These are phyloP conservation scores for Diddensiella santjacobensis DNA, from an alignment of 805 yeast species.

Conservation along the genomic window DNA sequence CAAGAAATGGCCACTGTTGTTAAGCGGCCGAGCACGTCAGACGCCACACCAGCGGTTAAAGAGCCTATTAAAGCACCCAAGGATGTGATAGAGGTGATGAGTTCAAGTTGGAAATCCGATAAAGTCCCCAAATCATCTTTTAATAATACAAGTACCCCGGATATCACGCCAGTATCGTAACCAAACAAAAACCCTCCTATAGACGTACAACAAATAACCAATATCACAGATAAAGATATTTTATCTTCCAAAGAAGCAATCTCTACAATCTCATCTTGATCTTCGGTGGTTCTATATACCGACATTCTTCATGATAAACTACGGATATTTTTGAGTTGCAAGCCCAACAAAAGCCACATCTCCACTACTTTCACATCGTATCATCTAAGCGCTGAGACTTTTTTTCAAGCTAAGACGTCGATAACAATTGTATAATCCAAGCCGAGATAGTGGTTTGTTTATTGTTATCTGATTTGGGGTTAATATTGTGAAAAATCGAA, in stretches of 20 bases:
- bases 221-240: slow-evolving; percentile 1
- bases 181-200: slow-evolving; percentile 84
- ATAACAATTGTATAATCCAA: no score
- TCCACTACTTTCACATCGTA: no score
- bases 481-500: no score
- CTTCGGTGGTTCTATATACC: neutral
- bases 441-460: no score
- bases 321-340: no score
- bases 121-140: slow-evolving; percentile 65
- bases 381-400: no score
- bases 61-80: slow-evolving; percentile 87
- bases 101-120: slow-evolving; percentile 75
- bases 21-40: slow-evolving; percentile 82
- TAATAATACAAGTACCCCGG: slow-evolving; percentile 84
- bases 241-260: neutral
- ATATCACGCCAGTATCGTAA: slow-evolving; percentile 95
- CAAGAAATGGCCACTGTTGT: slow-evolving; percentile 79
- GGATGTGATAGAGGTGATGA: slow-evolving; percentile 91
- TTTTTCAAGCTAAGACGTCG: no score
- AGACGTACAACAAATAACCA: slow-evolving; percentile 43
- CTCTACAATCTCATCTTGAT: neutral
- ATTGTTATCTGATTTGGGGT: no score
- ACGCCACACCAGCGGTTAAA: slow-evolving; percentile 69
- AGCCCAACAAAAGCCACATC: no score
- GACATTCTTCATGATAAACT: no score